Evolutionary conservation across 148 eudicot genomes (phyloP).

Genomic region (Fagopyrum homotropicum): DNA sequence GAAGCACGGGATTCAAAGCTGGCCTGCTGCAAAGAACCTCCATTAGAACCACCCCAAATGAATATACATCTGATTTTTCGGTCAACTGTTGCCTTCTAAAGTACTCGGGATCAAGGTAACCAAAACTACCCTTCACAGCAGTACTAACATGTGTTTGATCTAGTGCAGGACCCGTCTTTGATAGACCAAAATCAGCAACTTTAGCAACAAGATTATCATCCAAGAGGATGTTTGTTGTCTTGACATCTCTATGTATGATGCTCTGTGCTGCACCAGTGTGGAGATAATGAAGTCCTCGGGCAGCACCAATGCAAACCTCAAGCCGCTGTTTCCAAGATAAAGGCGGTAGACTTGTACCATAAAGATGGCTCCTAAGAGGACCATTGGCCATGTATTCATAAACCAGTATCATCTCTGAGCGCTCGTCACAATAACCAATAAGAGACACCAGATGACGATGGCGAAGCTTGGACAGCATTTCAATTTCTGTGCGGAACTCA

Average conservation of each 20-base stretch:
- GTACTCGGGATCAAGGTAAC: slow-evolving; percentile 94
- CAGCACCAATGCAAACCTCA: slow-evolving; percentile 95
- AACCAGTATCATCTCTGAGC: slow-evolving; percentile 93
- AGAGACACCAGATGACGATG: slow-evolving; percentile 94
- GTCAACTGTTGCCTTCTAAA: slow-evolving; percentile 91
- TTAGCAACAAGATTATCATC: slow-evolving; percentile 89
- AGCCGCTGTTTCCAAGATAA: slow-evolving; percentile 93
- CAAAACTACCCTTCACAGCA: slow-evolving; percentile 95
- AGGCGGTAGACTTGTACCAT: slow-evolving; percentile 75
- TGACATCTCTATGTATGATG: slow-evolving; percentile 91
- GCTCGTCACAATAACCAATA: slow-evolving; percentile 91
- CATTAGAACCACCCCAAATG: slow-evolving; percentile 93
- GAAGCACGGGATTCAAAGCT: slow-evolving; percentile 90
- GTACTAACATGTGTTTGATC: slow-evolving; percentile 98
- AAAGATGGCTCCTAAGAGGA: slow-evolving; percentile 93
- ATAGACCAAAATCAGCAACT: slow-evolving; percentile 96
- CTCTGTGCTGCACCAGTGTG: slow-evolving; percentile 93
- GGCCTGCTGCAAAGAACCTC: slow-evolving; percentile 95
- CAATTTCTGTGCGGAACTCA: slow-evolving; percentile 88
- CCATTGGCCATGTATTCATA: slow-evolving; percentile 98
- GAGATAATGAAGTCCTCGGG: slow-evolving; percentile 92
- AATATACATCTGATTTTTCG: slow-evolving; percentile 91
- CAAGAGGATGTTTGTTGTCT: slow-evolving; percentile 92
- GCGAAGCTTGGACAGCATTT: slow-evolving; percentile 94
- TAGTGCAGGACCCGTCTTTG: slow-evolving; percentile 80